Conservation (phyloP, 129 eudicot species). For the Artemisia annua region DNA sequence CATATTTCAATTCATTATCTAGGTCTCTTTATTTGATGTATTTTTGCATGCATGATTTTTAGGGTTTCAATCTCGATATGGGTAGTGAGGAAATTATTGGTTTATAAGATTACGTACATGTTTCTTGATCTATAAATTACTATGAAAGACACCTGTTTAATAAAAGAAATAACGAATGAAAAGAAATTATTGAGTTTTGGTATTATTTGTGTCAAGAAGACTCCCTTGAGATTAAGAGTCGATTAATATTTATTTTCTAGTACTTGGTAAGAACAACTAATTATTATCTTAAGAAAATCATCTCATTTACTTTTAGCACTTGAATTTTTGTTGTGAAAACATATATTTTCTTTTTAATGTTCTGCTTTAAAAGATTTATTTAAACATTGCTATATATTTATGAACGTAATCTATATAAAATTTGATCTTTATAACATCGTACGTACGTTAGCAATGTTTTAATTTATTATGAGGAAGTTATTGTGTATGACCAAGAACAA, state of each 20-base stretch:
- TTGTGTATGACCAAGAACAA: neutral
- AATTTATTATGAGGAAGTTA: neutral
- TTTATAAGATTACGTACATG: neutral
- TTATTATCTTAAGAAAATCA: no score
- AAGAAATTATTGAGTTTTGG: no score
- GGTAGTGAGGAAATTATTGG: neutral
- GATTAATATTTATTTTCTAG: no score
- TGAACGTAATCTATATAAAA: neutral
- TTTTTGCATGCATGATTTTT: conserved; percentile 13
- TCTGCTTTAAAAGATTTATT: neutral
- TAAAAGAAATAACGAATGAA: no score
- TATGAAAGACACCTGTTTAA: no score
- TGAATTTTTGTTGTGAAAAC: no score
- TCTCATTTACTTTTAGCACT: no score
- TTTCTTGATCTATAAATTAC: no score
- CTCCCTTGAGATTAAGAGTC: no score
- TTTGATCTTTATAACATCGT: neutral
- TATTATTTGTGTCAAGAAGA: no score
- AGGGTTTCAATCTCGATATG: conserved; percentile 22
- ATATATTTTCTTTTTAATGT: neutral
- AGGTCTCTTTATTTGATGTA: conserved; percentile 3
- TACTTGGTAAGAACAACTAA: no score
- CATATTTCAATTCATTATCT: conserved; percentile 6
- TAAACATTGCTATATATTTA: neutral
- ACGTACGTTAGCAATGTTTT: no score